Evolutionary conservation across 495 filamentous ascomycete species (phyloP).

Genomic region (Aeminium ludgeri): DNA sequence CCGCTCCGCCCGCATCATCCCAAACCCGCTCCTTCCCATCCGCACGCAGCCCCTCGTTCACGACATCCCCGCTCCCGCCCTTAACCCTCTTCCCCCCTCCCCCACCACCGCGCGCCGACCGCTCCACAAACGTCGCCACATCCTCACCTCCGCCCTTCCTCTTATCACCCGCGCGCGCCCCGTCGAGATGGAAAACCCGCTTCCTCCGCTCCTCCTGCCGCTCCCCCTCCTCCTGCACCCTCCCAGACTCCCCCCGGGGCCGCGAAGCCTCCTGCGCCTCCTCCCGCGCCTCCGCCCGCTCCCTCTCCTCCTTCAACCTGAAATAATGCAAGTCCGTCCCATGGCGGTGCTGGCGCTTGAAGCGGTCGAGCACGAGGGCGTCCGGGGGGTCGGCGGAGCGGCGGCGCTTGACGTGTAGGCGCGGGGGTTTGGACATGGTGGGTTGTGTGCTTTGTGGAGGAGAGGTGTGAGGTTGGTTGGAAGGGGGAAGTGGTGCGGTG

Average conservation of each 20-base stretch:
- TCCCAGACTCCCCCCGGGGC: too few species aligned
- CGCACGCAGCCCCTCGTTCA: not conserved
- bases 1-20: not conserved
- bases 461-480: too few species aligned
- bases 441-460: not conserved
- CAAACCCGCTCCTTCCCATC: not conserved
- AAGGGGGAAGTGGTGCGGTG: too few species aligned
- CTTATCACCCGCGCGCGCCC: not conserved
- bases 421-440: not conserved
- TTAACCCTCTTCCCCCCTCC: conserved; percentile 9
- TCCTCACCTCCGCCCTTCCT: not conserved
- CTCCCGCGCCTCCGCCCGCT: not conserved
- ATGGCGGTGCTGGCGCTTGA: not conserved
- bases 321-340: not conserved
- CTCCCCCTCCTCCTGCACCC: too few species aligned
- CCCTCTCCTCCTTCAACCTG: not conserved
- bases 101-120: too few species aligned
- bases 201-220: not conserved
- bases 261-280: not conserved
- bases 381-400: conserved; percentile 1
- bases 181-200: not conserved
- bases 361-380: not conserved
- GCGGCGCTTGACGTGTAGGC: conserved; percentile 2
- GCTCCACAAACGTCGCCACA: conserved; percentile 4
- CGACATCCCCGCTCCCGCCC: too few species aligned